Evolutionary conservation across 2,329 filamentous ascomycete species (phyloP).

Genomic region (Penicillium palitans): DNA sequence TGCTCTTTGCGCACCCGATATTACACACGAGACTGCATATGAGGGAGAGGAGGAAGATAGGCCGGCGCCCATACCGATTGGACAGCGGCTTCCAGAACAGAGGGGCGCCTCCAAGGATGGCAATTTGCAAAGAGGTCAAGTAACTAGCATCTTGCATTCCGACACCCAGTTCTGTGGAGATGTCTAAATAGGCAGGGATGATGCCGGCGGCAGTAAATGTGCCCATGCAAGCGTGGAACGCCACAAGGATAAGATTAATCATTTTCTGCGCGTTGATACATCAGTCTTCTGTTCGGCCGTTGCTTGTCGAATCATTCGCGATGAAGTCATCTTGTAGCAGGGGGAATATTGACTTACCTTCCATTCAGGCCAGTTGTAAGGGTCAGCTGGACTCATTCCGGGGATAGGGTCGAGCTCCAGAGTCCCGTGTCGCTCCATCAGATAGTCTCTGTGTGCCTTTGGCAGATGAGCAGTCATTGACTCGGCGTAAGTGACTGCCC

Average conservation of each 20-base stretch:
- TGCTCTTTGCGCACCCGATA: conserved; percentile 55
- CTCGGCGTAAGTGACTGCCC: conserved; percentile 27
- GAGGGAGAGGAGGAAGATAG: conserved; percentile 56
- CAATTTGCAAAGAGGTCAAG: conserved; percentile 57
- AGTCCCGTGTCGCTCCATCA: conserved; percentile 56
- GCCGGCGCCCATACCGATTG: conserved; percentile 55
- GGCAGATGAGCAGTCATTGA: conserved; percentile 31
- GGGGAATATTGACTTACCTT: conserved; percentile 40
- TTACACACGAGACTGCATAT: conserved; percentile 54
- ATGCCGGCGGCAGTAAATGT: conserved; percentile 59
- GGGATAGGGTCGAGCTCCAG: conserved; percentile 57
- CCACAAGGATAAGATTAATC: conserved; percentile 56
- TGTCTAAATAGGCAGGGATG: conserved; percentile 57
- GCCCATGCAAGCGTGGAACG: conserved; percentile 60
- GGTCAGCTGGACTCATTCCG: conserved; percentile 52
- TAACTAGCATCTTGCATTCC: conserved; percentile 54
- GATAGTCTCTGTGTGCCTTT: conserved; percentile 46
- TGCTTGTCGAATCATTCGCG: neutral
- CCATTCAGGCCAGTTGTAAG: conserved; percentile 58
- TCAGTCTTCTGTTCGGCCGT: conserved; percentile 2
- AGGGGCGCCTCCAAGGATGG: conserved; percentile 54
- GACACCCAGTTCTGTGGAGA: conserved; percentile 53
- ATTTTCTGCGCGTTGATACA: conserved; percentile 47
- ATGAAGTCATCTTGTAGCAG: neutral
- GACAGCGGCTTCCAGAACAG: conserved; percentile 59